These are phyloP conservation scores for Porphyrellus cyaneotinctus DNA, from an alignment of 768 basidiomycete species.

Conservation along the genomic window DNA sequence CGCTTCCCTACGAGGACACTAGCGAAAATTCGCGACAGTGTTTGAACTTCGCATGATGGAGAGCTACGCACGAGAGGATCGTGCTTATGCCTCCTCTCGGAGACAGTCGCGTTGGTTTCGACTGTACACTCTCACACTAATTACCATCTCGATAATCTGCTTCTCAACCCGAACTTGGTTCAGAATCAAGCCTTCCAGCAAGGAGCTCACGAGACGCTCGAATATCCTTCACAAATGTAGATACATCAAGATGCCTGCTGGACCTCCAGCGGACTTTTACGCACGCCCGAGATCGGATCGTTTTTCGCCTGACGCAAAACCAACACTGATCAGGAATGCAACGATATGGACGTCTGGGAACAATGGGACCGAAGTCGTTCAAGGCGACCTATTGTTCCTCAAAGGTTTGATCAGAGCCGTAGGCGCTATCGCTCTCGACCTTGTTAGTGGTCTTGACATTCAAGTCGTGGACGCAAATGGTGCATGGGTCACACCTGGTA, in stretches of 20 bases:
- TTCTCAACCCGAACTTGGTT: neutral
- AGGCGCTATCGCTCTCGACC: slow-evolving; percentile 38
- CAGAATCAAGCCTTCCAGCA: neutral
- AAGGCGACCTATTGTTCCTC: slow-evolving; percentile 66
- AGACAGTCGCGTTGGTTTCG: slow-evolving; percentile 1
- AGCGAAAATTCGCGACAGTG: no score
- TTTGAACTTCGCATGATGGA: no score
- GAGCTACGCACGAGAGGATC: neutral
- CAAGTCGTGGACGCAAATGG: slow-evolving; percentile 60
- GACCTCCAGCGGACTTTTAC: slow-evolving; percentile 45
- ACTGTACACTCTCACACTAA: slow-evolving; percentile 7
- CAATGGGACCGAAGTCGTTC: slow-evolving; percentile 63
- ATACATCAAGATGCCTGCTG: slow-evolving; percentile 38
- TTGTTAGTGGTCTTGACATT: slow-evolving; percentile 18
- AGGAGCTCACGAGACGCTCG: slow-evolving; percentile 11
- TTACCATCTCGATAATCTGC: slow-evolving; percentile 2
- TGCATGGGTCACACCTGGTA: slow-evolving; percentile 79
- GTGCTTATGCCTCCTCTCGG: neutral
- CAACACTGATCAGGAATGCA: slow-evolving; percentile 67
- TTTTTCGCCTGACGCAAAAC: slow-evolving; percentile 57
- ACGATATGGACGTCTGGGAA: slow-evolving; percentile 78
- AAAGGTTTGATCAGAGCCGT: slow-evolving; percentile 62
- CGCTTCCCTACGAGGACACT: no score
- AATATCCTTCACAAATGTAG: slow-evolving; percentile 42
- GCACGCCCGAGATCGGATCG: slow-evolving; percentile 57